Evolutionary conservation across 1,139 yeast species (phyloP).

Genomic region (Lodderomyces beijingensis): DNA sequence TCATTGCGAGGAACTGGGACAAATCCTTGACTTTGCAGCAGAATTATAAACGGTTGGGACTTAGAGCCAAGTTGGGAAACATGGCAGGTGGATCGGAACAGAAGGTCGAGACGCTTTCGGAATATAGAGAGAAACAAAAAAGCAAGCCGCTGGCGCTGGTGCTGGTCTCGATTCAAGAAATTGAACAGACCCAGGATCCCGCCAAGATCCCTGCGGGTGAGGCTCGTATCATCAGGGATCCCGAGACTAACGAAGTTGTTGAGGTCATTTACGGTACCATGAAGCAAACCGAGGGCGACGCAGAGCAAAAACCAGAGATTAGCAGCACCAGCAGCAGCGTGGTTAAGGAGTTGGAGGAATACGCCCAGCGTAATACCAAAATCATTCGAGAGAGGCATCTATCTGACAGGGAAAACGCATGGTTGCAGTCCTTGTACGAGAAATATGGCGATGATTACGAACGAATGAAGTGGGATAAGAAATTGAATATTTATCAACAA

Average conservation of each 20-base stretch:
- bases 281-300: slow-evolving; percentile 26
- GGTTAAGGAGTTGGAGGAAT: slow-evolving; percentile 63
- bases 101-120: slow-evolving; percentile 38
- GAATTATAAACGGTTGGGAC: slow-evolving; percentile 75
- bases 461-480: slow-evolving; percentile 89
- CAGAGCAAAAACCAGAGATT: slow-evolving; percentile 19
- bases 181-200: slow-evolving; percentile 46
- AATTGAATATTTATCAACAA: slow-evolving; percentile 78
- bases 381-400: slow-evolving; percentile 51
- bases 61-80: slow-evolving; percentile 59
- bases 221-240: slow-evolving; percentile 74
- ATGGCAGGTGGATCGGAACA: slow-evolving; percentile 68
- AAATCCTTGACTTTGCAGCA: slow-evolving; percentile 73
- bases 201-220: slow-evolving; percentile 69
- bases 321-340: slow-evolving; percentile 35
- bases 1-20: slow-evolving; percentile 91
- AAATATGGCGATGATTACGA: slow-evolving; percentile 87
- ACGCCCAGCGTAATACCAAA: slow-evolving; percentile 49
- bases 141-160: slow-evolving; percentile 17
- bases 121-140: slow-evolving; percentile 21
- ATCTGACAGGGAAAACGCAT: slow-evolving; percentile 69
- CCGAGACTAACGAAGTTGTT: slow-evolving; percentile 62
- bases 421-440: slow-evolving; percentile 61
- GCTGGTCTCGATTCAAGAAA: slow-evolving; percentile 31
- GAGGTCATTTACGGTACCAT: slow-evolving; percentile 69